Conservation (phyloP, 2,329 filamentous ascomycete species). For the Talaromyces sp. region DNA sequence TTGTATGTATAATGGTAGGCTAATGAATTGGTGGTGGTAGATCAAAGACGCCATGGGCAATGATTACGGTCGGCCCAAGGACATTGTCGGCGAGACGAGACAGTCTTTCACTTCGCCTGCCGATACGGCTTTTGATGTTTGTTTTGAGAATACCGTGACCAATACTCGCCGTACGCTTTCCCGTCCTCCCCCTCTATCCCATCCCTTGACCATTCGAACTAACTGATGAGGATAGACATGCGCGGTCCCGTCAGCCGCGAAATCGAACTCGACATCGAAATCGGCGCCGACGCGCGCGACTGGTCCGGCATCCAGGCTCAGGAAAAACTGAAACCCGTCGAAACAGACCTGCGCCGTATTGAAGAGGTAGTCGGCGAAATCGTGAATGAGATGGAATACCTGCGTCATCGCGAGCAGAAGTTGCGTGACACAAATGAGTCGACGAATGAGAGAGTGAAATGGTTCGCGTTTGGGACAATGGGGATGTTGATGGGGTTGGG, state of each 20-base stretch:
- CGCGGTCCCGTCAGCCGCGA: conserved; percentile 60
- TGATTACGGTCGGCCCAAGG: conserved; percentile 88
- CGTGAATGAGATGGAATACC: conserved; percentile 93
- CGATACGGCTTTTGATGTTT: conserved; percentile 92
- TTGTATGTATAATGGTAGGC: neutral
- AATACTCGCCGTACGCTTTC: conserved; percentile 58
- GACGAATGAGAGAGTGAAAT: conserved; percentile 97
- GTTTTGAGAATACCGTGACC: conserved; percentile 78
- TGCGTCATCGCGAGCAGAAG: conserved; percentile 86
- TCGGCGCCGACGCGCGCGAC: conserved; percentile 95
- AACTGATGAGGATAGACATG: conserved; percentile 26
- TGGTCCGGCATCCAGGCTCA: conserved; percentile 94
- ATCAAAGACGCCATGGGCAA: conserved; percentile 95
- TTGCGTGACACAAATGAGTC: conserved; percentile 98
- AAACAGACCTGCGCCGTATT: conserved; percentile 88
- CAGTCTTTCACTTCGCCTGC: conserved; percentile 91
- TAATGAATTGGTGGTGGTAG: conserved; percentile 48
- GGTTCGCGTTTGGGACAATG: conserved; percentile 94
- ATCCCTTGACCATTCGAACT: neutral
- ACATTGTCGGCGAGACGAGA: conserved; percentile 86
- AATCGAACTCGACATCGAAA: conserved; percentile 91
- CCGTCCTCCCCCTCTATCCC: neutral
- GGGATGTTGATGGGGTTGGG: conserved; percentile 85
- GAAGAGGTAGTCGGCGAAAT: conserved; percentile 89
- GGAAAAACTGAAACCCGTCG: conserved; percentile 96